Percentiles rank a stretch among this genome's conserved stretches.
These are phyloP conservation scores for Lepraria neglecta DNA, from an alignment of 495 filamentous ascomycete genomes.

Conservation along the genomic window DNA sequence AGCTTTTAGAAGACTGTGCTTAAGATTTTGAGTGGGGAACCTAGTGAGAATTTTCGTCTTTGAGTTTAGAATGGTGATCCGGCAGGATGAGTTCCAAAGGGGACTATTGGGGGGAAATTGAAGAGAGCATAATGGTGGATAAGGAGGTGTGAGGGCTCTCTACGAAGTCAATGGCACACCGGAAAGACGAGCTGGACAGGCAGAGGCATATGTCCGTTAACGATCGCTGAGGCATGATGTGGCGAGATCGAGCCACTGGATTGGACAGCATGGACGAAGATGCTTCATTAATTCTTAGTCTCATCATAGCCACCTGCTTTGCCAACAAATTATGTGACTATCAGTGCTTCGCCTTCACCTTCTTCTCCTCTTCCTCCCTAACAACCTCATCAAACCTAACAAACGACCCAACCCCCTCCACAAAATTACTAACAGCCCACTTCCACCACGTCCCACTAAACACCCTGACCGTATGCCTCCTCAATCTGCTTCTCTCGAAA, in stretches of 20 bases:
- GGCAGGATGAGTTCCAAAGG: not conserved
- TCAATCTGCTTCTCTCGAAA: constrained; percentile 46
- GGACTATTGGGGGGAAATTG: too few species aligned
- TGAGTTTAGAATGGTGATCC: not conserved
- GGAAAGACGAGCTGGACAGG: too few species aligned
- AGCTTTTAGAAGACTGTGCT: too few species aligned
- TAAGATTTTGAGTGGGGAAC: too few species aligned
- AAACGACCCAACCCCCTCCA: constrained; percentile 54
- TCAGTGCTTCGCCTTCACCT: constrained; percentile 31
- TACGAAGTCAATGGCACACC: too few species aligned
- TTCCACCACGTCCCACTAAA: constrained; percentile 51
- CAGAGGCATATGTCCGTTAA: too few species aligned
- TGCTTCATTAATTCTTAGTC: not conserved
- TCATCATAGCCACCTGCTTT: not conserved
- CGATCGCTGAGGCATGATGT: too few species aligned
- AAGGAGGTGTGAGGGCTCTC: too few species aligned
- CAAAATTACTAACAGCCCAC: constrained; percentile 52
- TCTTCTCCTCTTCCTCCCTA: constrained; percentile 44
- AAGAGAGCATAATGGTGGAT: too few species aligned
- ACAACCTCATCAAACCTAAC: constrained; percentile 52
- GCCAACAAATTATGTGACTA: too few species aligned
- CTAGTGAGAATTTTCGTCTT: too few species aligned
- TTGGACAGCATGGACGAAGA: not conserved
- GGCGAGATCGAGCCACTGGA: too few species aligned
- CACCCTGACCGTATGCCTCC: constrained; percentile 50